Percentiles rank a stretch among this genome's conserved stretches.
Evolutionary conservation across 1,284 basidiomycete genomes (phyloP).

Genomic region (Trichosporon asahii): DNA sequence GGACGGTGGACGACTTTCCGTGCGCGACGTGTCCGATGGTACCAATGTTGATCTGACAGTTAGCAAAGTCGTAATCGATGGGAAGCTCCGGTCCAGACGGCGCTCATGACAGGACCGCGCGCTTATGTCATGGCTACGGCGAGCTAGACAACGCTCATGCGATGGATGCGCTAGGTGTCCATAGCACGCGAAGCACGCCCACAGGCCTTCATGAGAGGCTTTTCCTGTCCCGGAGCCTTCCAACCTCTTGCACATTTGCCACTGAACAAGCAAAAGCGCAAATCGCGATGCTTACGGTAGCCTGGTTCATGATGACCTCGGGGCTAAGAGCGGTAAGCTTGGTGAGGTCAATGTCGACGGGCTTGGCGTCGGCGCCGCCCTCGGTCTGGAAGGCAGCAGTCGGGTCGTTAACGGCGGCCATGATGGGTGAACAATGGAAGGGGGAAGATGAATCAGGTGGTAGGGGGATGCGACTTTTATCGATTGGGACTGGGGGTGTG

Average conservation of each 20-base stretch:
- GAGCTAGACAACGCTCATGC: neutral
- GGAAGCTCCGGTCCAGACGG: neutral
- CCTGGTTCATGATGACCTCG: conserved; percentile 97
- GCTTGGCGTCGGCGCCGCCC: conserved; percentile 23
- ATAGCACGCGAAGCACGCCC: neutral
- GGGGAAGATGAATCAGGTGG: neutral
- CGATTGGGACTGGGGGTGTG: neutral
- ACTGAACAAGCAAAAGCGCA: neutral
- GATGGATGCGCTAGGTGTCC: neutral
- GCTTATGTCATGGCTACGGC: neutral
- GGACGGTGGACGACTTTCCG: conserved; percentile 98
- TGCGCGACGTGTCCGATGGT: conserved; percentile 97
- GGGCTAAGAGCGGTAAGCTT: conserved; percentile 87
- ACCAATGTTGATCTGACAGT: conserved; percentile 55
- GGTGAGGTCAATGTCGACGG: conserved; percentile 68
- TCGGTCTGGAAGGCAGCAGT: conserved; percentile 27
- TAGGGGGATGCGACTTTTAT: neutral
- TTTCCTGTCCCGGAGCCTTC: neutral
- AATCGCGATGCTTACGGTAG: conserved; percentile 54
- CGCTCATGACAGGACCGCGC: neutral
- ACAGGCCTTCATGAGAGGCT: neutral
- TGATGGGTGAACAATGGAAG: conserved; percentile 10
- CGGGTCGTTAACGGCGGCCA: conserved; percentile 40
- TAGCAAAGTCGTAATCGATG: neutral
- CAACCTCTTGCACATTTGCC: neutral